These are phyloP conservation scores for Zancudomyces culisetae DNA, from an alignment of 371 early-diverging fungal genomes.

Conservation along the genomic window DNA sequence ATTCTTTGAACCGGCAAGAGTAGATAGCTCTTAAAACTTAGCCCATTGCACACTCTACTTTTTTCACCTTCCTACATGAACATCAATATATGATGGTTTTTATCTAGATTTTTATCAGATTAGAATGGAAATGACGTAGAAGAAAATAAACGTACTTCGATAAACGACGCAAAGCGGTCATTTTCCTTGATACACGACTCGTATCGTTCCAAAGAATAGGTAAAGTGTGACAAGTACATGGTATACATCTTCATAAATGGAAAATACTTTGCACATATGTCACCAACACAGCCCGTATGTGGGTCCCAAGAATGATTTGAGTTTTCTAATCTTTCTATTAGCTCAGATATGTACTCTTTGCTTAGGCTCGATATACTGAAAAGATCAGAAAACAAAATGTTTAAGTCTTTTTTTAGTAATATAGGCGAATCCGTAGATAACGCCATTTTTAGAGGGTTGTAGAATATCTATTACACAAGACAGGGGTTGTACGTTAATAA, in stretches of 20 bases:
- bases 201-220: slow-evolving; percentile 9
- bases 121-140: slow-evolving; percentile 15
- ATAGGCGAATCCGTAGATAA: slow-evolving; percentile 6
- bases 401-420: slow-evolving; percentile 19
- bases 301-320: slow-evolving; percentile 27
- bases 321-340: slow-evolving; percentile 27
- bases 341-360: slow-evolving; percentile 31
- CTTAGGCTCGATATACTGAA: slow-evolving; percentile 40
- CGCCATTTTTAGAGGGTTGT: background rate
- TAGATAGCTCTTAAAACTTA: slow-evolving; percentile 53
- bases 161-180: slow-evolving; percentile 2
- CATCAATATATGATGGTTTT: background rate
- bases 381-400: slow-evolving; percentile 43
- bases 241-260: slow-evolving; percentile 52
- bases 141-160: slow-evolving; percentile 13
- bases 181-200: background rate
- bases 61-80: background rate
- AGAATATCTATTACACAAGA: slow-evolving; percentile 2
- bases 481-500: too few relatives aligned
- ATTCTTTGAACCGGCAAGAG: slow-evolving; percentile 70
- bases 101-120: slow-evolving; percentile 9
- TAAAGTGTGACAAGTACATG: slow-evolving; percentile 36
- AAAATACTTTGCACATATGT: slow-evolving; percentile 42
- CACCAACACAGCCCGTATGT: slow-evolving; percentile 33
- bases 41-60: slow-evolving; percentile 29